Conservation (phyloP, 2,329 filamentous ascomycete genomes). For the Trichoderma brevicompactum region DNA sequence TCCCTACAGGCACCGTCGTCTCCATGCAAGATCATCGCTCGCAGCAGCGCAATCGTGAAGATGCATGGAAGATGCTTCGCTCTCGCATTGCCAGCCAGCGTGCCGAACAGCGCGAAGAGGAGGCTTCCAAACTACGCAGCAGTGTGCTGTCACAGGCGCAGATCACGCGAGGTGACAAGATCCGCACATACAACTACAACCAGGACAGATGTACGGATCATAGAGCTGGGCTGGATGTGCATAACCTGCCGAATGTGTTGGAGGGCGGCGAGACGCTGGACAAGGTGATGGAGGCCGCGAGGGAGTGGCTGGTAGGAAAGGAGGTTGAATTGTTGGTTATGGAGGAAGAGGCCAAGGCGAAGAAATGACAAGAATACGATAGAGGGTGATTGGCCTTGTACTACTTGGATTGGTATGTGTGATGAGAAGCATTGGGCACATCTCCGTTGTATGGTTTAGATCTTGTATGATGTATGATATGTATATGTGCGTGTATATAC, state of each 20-base stretch:
- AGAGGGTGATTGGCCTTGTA: not conserved
- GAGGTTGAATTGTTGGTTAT: constrained; percentile 76
- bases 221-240: constrained; percentile 75
- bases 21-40: constrained; percentile 92
- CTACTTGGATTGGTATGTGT: not conserved
- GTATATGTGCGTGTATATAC: constrained; percentile 22
- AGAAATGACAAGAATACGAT: constrained; percentile 19
- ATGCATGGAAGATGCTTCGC: constrained; percentile 83
- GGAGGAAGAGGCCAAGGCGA: constrained; percentile 55
- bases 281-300: constrained; percentile 76
- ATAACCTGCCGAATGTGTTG: constrained; percentile 81
- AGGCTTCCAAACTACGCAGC: constrained; percentile 73
- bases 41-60: constrained; percentile 85
- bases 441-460: not conserved
- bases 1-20: constrained; percentile 83
- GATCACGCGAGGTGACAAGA: constrained; percentile 90
- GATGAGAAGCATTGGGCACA: not conserved
- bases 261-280: constrained; percentile 73
- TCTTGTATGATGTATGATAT: constrained; percentile 1
- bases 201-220: constrained; percentile 86
- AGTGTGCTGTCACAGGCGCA: constrained; percentile 78
- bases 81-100: constrained; percentile 79
- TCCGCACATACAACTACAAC: constrained; percentile 84
- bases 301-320: constrained; percentile 72
- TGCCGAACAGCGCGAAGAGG: constrained; percentile 81